phyloP scores from a whole-genome alignment of 139 green algal genomes.

The Deuterostichococcus epilithicus region DNA sequence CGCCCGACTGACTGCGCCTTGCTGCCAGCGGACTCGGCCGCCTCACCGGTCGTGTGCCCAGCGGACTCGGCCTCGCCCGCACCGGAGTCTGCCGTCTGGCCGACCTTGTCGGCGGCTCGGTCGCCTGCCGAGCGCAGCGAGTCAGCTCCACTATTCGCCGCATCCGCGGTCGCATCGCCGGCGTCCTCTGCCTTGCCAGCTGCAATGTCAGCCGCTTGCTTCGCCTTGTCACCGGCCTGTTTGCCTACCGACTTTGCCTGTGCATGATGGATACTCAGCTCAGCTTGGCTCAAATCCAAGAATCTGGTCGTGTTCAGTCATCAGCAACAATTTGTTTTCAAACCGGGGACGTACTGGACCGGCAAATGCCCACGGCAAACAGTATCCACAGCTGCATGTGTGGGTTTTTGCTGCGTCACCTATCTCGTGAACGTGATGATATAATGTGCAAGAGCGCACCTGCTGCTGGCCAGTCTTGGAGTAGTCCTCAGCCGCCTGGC shows the following conservation, averaged over 20 bases:
- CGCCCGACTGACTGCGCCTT: not conserved
- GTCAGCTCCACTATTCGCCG: too few species aligned
- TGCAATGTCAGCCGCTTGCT: not conserved
- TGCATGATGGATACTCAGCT: too few species aligned
- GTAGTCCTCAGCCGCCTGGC: not conserved
- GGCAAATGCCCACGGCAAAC: too few species aligned
- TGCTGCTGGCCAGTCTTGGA: not conserved
- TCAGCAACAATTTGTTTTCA: too few species aligned
- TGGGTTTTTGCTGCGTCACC: too few species aligned
- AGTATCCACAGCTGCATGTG: too few species aligned
- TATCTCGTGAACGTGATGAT: too few species aligned
- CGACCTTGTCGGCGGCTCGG: not conserved
- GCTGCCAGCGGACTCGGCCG: not conserved
- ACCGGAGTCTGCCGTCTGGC: too few species aligned
- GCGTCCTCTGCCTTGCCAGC: not conserved
- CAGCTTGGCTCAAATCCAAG: too few species aligned
- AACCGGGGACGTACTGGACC: too few species aligned
- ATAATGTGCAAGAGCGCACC: too few species aligned
- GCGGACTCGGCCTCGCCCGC: not conserved
- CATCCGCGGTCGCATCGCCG: not conserved
- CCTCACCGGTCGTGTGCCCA: not conserved
- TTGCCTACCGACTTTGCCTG: not conserved
- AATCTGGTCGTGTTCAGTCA: too few species aligned
- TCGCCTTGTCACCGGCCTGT: not conserved
- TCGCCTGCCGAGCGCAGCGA: not conserved